Conservation (phyloP, 176 grass and related monocot genomes). For the Areca catechu region DNA sequence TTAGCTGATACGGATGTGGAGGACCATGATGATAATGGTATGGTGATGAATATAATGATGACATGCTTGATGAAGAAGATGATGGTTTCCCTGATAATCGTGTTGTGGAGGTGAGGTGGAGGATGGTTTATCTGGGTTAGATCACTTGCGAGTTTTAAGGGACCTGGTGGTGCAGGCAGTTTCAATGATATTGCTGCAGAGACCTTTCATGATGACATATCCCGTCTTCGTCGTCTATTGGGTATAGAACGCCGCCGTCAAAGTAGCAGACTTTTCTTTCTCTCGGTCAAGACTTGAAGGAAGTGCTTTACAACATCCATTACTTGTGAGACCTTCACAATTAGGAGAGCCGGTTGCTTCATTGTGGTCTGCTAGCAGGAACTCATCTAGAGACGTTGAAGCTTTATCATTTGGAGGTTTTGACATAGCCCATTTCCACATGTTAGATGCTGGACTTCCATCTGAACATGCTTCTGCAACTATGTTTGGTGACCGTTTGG, state of each 20-base stretch:
- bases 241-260: slow-evolving; percentile 50
- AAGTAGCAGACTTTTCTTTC: slow-evolving; percentile 39
- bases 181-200: slow-evolving; percentile 60
- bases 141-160: slow-evolving; percentile 57
- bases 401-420: slow-evolving; percentile 33
- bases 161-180: slow-evolving; percentile 33
- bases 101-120: slow-evolving; percentile 77
- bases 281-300: slow-evolving; percentile 41
- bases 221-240: slow-evolving; percentile 41
- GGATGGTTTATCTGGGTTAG: slow-evolving; percentile 44
- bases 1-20: slow-evolving; percentile 62
- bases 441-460: slow-evolving; percentile 54
- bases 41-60: slow-evolving; percentile 61
- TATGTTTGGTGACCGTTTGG: slow-evolving; percentile 43
- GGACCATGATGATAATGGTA: slow-evolving; percentile 52
- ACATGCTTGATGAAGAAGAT: slow-evolving; percentile 69
- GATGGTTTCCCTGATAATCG: slow-evolving; percentile 52
- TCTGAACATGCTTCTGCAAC: slow-evolving; percentile 29
- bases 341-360: slow-evolving; percentile 27
- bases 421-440: slow-evolving; percentile 39
- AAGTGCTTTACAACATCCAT: slow-evolving; percentile 58
- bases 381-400: slow-evolving; percentile 37
- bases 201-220: slow-evolving; percentile 43
- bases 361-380: slow-evolving; percentile 33
- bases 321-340: slow-evolving; percentile 47